Base-by-base conservation (phyloP, 768 basidiomycete species). In the Trametes cubensis region DNA sequence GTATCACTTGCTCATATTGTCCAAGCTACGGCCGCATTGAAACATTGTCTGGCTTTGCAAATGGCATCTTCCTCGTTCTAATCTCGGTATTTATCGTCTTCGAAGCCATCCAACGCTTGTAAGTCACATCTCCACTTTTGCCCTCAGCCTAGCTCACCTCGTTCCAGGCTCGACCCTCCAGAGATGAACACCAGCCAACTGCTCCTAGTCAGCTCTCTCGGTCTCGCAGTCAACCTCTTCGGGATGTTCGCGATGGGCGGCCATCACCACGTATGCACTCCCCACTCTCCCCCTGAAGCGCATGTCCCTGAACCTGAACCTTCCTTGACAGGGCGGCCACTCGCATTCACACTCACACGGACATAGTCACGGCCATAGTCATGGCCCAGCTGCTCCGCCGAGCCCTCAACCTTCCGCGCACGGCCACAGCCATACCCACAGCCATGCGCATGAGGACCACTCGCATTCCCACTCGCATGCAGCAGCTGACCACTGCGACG, bases 191-290 rank as follows among this genome's bases (percentile, higher is more conserved):
- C 95, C 3, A 90, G 84, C 64, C 96, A 98, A 70, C 81, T 99
- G 0, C 75, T 99, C 42, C 79, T 97, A 1, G 90, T 99, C 54
- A 96, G 94, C 63, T 84, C 88, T 4, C 74, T 98, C 26, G 97
- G 97, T 8, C 78, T 99, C 11, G 94, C 81, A 1, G 94, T 99
- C 49, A 99, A 99, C 73, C 76, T 99, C 20, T 98, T 98, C 68
- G 97, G 97, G 40, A 97, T 99, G 94, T 92, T 95, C 72, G 97
- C 97, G 1, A 99, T 97, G 82, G 97, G 97, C 5, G 95, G 94
- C 4, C 94, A 95, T 72, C 89, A 93, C 66, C 91, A 92, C 77
- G 90, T 90, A 78, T 8, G 55, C 63, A 14, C 4, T 28, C 39
- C 63, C 44, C 10, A 13, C 30, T 39, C 6, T 38, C 11, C 3